Conservation (phyloP, 208 protist genomes). For the Sergeia podlipaevii region DNA sequence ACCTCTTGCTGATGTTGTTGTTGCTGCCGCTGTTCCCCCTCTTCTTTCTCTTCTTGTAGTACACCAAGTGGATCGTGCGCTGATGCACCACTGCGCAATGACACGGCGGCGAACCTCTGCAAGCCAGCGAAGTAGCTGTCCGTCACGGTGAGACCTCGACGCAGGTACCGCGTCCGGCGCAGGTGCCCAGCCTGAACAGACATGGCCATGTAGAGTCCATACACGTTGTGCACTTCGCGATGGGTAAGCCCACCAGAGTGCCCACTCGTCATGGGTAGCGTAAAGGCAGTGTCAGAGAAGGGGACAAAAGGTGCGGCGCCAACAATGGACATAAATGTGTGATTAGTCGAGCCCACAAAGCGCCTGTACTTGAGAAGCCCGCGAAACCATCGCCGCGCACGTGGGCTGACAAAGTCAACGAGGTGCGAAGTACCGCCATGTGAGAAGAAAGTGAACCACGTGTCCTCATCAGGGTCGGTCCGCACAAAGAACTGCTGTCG, state of each 20-base stretch:
- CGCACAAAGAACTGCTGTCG: constrained; percentile 83
- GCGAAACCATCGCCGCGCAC: constrained; percentile 89
- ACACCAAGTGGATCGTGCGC: background rate
- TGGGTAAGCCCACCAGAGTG: constrained; percentile 75
- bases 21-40: constrained; percentile 4
- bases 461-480: constrained; percentile 20
- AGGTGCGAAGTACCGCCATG: constrained; percentile 67
- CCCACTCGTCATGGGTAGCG: constrained; percentile 91
- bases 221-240: constrained; percentile 97
- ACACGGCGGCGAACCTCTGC: constrained; percentile 93
- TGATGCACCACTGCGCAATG: constrained; percentile 21
- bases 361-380: constrained; percentile 78
- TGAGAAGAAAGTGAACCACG: constrained; percentile 22
- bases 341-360: constrained; percentile 88
- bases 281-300: constrained; percentile 28
- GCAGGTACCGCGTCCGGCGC: constrained; percentile 31
- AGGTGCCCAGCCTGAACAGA: constrained; percentile 72
- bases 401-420: constrained; percentile 88
- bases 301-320: constrained; percentile 93
- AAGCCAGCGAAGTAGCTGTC: constrained; percentile 96
- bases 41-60: background rate
- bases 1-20: constrained; percentile 8
- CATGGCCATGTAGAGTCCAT: constrained; percentile 82
- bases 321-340: constrained; percentile 96
- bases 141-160: constrained; percentile 94